Conservation (phyloP, 2,329 filamentous ascomycete species). For the Apiospora hydei region DNA sequence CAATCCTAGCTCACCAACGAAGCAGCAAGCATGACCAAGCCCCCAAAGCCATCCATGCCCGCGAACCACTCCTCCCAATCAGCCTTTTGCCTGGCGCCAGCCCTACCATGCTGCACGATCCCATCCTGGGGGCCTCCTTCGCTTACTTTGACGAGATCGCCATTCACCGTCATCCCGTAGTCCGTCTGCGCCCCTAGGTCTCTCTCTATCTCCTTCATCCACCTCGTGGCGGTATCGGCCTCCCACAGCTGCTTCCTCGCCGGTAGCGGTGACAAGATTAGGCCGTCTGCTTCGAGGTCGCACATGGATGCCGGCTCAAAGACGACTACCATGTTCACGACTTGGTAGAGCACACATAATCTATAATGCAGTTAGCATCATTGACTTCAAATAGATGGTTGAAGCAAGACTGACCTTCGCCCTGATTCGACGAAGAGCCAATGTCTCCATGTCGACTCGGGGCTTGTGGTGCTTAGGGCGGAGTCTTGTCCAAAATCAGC, state of each 20-base stretch:
- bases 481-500: not conserved
- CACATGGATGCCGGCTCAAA: conserved; percentile 50
- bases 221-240: conserved; percentile 44
- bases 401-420: conserved; percentile 39
- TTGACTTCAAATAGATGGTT: not conserved
- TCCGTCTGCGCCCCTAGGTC: conserved; percentile 33
- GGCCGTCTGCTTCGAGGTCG: conserved; percentile 38
- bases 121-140: conserved; percentile 27
- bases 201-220: conserved; percentile 43
- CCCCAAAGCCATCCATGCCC: conserved; percentile 53
- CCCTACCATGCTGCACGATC: conserved; percentile 10
- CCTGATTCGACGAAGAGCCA: conserved; percentile 52
- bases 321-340: conserved; percentile 51
- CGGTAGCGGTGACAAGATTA: conserved; percentile 52
- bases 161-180: conserved; percentile 42
- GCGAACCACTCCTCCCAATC: conserved; percentile 54
- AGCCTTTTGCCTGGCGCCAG: conserved; percentile 32
- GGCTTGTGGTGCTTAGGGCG: not conserved
- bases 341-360: conserved; percentile 47
- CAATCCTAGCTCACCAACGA: conserved; percentile 30
- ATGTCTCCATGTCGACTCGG: conserved; percentile 44
- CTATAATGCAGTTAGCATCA: conserved; percentile 36
- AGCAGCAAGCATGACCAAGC: conserved; percentile 54
- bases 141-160: conserved; percentile 43
- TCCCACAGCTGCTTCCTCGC: conserved; percentile 53